Conservation (phyloP, 2,329 filamentous ascomycete species). For the Bipolaris oryzae region DNA sequence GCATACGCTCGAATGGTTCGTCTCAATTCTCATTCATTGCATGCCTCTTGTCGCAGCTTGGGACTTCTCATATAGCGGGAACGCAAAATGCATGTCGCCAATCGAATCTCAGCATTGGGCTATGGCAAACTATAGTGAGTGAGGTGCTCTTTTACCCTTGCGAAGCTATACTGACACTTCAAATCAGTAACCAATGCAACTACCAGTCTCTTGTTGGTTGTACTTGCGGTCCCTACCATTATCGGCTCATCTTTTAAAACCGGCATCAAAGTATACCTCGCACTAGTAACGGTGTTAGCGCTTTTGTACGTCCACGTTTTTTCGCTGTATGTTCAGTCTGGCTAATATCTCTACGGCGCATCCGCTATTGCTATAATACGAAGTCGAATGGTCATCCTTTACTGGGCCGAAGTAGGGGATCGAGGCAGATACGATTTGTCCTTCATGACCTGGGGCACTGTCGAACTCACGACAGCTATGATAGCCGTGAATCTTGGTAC, state of each 20-base stretch:
- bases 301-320: conserved; percentile 48
- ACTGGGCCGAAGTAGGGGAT: conserved; percentile 9
- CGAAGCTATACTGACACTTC: not conserved
- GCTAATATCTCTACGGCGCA: conserved; percentile 44
- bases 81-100: conserved; percentile 31
- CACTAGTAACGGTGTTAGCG: conserved; percentile 47
- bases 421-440: conserved; percentile 10
- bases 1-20: conserved; percentile 51
- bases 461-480: conserved; percentile 16
- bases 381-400: conserved; percentile 15
- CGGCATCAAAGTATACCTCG: conserved; percentile 16
- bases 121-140: conserved; percentile 52
- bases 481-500: conserved; percentile 11
- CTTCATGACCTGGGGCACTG: conserved; percentile 6
- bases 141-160: not conserved
- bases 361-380: conserved; percentile 51
- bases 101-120: conserved; percentile 53
- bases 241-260: conserved; percentile 3
- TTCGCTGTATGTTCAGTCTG: conserved; percentile 39
- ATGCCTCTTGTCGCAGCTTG: conserved; percentile 54
- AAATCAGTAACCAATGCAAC: conserved; percentile 17
- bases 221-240: conserved; percentile 2
- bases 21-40: conserved; percentile 55
- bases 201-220: conserved; percentile 44
- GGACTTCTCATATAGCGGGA: conserved; percentile 33